A percentile compares a stretch with the other conserved stretches of the same genome.
Conservation (phyloP, 1,284 basidiomycete species). For the Amylostereum chailletii region DNA sequence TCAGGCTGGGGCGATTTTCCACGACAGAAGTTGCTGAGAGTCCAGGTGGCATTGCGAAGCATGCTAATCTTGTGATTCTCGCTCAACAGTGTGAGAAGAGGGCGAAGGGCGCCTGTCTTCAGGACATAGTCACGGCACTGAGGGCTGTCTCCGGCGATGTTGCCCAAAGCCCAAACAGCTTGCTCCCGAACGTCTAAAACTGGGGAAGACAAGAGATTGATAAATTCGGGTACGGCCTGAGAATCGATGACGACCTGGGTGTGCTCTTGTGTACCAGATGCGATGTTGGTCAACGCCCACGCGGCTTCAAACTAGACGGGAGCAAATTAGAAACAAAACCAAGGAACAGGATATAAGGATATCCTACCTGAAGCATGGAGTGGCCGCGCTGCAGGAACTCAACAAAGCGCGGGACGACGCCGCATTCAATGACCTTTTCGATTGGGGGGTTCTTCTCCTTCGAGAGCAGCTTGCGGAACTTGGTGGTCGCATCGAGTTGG, state of each 20-base stretch:
- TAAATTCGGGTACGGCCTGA: conserved; percentile 95
- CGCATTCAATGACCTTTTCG: conserved; percentile 96
- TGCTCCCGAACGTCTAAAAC: conserved; percentile 93
- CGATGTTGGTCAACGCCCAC: conserved; percentile 99
- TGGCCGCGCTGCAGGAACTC: conserved; percentile 86
- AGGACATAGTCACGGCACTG: conserved; percentile 89
- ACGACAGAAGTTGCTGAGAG: conserved; percentile 95
- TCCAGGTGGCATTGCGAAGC: conserved; percentile 98
- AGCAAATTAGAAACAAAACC: conserved; percentile 7
- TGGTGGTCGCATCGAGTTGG: conserved; percentile 92
- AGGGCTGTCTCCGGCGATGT: conserved; percentile 94
- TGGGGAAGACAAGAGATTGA: conserved; percentile 82
- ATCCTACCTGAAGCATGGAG: conserved; percentile 88
- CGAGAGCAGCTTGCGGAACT: conserved; percentile 96
- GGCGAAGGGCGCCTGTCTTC: conserved; percentile 68
- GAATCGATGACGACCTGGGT: conserved; percentile 97
- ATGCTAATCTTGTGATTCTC: conserved; percentile 94
- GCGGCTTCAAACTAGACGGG: conserved; percentile 89
- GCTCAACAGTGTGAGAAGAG: conserved; percentile 64
- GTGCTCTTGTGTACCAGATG: conserved; percentile 97
- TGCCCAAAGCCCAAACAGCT: conserved; percentile 94
- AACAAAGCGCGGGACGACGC: conserved; percentile 96
- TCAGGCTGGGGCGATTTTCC: conserved; percentile 95
- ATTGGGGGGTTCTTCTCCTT: conserved; percentile 99
- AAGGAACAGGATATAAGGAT: conserved; percentile 5